Percentiles rank a stretch among this genome's conserved stretches.
Conservation (phyloP, 164 flowering plant species). For the Nelumbo lutea region DNA sequence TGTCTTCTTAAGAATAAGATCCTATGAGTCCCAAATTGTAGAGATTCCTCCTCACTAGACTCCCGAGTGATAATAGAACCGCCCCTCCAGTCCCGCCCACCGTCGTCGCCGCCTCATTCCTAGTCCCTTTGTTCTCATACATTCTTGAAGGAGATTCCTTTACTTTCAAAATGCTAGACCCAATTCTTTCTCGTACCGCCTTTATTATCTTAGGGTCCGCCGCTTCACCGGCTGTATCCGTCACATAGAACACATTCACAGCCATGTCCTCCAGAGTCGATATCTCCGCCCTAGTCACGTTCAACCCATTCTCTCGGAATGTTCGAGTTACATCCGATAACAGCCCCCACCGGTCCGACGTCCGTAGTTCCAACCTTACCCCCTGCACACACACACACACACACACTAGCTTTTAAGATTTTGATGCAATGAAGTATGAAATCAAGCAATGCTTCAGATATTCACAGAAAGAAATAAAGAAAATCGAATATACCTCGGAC, state of each 20-base stretch:
- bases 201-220: constrained; percentile 50
- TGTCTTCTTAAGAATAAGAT: constrained; percentile 42
- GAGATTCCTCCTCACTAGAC: constrained; percentile 65
- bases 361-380: constrained; percentile 55
- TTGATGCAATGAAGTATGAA: neutral
- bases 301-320: constrained; percentile 74
- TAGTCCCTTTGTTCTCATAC: constrained; percentile 20
- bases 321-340: constrained; percentile 66
- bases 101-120: constrained; percentile 26
- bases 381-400: constrained; percentile 33
- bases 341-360: constrained; percentile 42
- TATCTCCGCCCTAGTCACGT: constrained; percentile 68
- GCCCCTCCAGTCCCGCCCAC: constrained; percentile 46
- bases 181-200: constrained; percentile 42
- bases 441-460: neutral
- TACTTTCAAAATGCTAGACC: constrained; percentile 42
- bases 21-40: constrained; percentile 64
- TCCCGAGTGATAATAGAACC: constrained; percentile 59
- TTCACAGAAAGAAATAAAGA: neutral
- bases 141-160: constrained; percentile 50
- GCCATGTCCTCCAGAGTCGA: constrained; percentile 50
- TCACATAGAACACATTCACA: constrained; percentile 51
- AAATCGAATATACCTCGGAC: constrained; percentile 46
- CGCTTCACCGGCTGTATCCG: constrained; percentile 50
- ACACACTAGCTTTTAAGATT: neutral